Evolutionary conservation across 2,329 filamentous ascomycete species (phyloP), one percentile per base, ranked within the genome.

Genomic region (Fusarium keratoplasticum): DNA sequence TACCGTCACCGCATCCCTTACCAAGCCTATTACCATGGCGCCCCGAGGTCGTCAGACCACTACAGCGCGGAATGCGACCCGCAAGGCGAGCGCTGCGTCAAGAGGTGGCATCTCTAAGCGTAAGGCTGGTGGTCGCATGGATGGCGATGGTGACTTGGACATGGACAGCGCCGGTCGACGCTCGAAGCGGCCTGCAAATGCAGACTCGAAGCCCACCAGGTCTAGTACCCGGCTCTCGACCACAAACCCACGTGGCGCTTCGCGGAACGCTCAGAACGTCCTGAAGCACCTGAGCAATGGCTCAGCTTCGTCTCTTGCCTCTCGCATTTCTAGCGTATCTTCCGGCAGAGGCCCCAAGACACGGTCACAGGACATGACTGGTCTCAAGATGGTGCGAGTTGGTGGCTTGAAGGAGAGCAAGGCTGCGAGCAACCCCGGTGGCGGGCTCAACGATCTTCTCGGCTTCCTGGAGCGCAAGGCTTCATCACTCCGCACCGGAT

Each of bases 381-480:
- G 74, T 29, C 63, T 84, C 40, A 76, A 74, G 6, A 82, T 80
- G 67, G 75, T 91, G 42, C 85, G 84, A 67, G 84, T 95, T 25
- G 84, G 86, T 72, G 93, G 93, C 29, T 86, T 94, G 78, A 90
- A 89, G 78, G 83, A 89, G 52, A 95, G 92, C 84, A 94, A 92
- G 81, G 92, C 92, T 9, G 87, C 89, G 13, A 86, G 80, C 31
- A 93, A 94, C 73, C 80, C 87, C 33, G 93, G 93, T 64, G 91
- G 92, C 58, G 93, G 93, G 22, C 80, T 93, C 29, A 87, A 88
- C 69, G 89, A 90, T 68, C 85, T 95, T 33, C 81, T 95, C 62
- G 85, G 86, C 60, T 95, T 94, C 80, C 83, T 95, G 72, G 92
- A 95, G 83, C 90, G 91, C 78, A 94, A 94, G 82, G 89, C 92